These are phyloP conservation scores for Ophiostoma quercus DNA, from an alignment of 2,329 filamentous ascomycete species.

Conservation along the genomic window DNA sequence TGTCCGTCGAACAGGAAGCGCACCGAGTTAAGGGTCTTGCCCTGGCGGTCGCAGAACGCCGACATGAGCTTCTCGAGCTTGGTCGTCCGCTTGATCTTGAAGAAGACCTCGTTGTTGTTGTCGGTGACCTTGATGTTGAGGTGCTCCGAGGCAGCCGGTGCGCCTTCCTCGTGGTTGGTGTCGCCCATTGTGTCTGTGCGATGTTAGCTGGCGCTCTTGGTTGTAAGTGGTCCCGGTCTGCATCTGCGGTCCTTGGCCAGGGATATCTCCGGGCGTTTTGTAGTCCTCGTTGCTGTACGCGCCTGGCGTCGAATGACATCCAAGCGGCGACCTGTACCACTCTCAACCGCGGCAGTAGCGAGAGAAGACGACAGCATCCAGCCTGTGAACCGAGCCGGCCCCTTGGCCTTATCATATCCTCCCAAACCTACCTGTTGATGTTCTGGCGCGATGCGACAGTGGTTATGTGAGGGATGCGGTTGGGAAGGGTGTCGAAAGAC, in stretches of 20 bases:
- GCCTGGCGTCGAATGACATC: not conserved
- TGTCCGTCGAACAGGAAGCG: slow-evolving; percentile 96
- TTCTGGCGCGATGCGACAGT: slow-evolving; percentile 15
- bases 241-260: not conserved
- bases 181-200: slow-evolving; percentile 31
- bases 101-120: slow-evolving; percentile 99
- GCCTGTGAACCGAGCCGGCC: too few relatives aligned
- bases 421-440: not conserved
- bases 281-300: not conserved
- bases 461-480: not conserved
- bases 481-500: not conserved
- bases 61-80: slow-evolving; percentile 97
- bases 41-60: slow-evolving; percentile 93
- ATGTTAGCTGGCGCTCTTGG: not conserved
- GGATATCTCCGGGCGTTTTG: not conserved
- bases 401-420: not conserved
- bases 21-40: slow-evolving; percentile 77
- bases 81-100: slow-evolving; percentile 98
- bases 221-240: not conserved
- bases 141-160: slow-evolving; percentile 55
- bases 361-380: not conserved
- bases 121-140: slow-evolving; percentile 99
- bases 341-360: not conserved
- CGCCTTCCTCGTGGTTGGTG: slow-evolving; percentile 39
- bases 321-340: not conserved